These are phyloP conservation scores for Verticillium tricorpus DNA, from an alignment of 2,329 filamentous ascomycete species.

Conservation along the genomic window DNA sequence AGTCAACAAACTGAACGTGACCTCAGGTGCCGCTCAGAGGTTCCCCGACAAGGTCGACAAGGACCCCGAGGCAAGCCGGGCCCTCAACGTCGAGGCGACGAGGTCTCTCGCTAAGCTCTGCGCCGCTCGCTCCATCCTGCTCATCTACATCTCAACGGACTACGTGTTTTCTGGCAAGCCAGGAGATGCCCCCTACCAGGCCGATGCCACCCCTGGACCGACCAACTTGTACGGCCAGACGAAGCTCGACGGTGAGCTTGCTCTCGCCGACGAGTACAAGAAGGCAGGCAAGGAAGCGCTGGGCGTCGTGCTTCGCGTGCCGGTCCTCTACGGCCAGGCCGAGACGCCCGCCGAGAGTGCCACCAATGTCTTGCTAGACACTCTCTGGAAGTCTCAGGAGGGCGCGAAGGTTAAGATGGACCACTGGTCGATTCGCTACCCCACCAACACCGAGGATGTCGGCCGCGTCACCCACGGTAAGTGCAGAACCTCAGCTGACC, in stretches of 20 bases:
- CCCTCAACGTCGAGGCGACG: constrained; percentile 71
- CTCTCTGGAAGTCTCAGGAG: constrained; percentile 69
- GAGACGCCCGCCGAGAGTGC: constrained; percentile 71
- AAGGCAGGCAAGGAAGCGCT: constrained; percentile 44
- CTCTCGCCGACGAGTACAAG: constrained; percentile 59
- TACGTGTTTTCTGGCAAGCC: constrained; percentile 71
- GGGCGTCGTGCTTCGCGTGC: constrained; percentile 72
- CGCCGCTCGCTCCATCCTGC: constrained; percentile 52
- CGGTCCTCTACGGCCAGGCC: constrained; percentile 77
- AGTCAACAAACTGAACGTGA: not conserved
- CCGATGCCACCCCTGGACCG: constrained; percentile 57
- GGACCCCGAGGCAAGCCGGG: constrained; percentile 69
- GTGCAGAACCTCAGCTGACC: constrained; percentile 11
- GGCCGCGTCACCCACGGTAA: constrained; percentile 68
- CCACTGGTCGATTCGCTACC: constrained; percentile 79
- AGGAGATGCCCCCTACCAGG: constrained; percentile 81
- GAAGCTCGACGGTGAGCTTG: constrained; percentile 57
- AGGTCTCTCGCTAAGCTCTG: constrained; percentile 62
- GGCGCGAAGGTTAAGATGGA: constrained; percentile 69
- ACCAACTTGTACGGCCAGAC: constrained; percentile 71
- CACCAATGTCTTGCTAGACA: constrained; percentile 75
- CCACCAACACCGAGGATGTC: constrained; percentile 86
- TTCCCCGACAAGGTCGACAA: constrained; percentile 82
- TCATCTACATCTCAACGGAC: constrained; percentile 79
- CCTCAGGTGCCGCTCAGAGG: constrained; percentile 74